Percentiles rank a stretch among this genome's conserved stretches.
phyloP scores from a whole-genome alignment of 345 rosid genomes.

The Mercurialis annua region DNA sequence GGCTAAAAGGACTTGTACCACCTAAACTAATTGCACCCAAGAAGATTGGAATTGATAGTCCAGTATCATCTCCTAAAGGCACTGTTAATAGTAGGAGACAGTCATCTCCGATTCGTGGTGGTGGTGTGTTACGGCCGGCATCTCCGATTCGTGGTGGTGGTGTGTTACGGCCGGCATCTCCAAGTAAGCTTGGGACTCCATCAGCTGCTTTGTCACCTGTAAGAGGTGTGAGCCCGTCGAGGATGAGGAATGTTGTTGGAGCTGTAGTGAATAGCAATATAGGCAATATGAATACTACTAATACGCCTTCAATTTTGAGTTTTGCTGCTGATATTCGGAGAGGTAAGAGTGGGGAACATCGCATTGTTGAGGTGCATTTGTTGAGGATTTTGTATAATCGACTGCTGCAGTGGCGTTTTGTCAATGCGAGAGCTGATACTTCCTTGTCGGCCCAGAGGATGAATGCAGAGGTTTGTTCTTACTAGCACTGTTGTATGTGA shows the following conservation, averaged over 20 bases:
- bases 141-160: conserved; percentile 66
- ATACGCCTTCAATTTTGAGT: conserved; percentile 63
- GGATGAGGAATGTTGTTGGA: conserved; percentile 45
- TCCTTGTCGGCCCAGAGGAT: conserved; percentile 50
- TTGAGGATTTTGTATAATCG: conserved; percentile 69
- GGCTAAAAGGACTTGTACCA: conserved; percentile 31
- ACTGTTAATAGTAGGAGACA: conserved; percentile 45
- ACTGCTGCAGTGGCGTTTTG: conserved; percentile 79
- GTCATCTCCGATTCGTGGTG: conserved; percentile 55
- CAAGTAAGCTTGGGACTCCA: conserved; percentile 48
- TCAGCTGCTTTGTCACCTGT: conserved; percentile 49
- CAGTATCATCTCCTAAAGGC: conserved; percentile 55
- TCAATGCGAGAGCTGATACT: conserved; percentile 70
- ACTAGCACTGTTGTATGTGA: not conserved
- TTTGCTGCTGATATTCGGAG: conserved; percentile 81
- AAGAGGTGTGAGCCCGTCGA: conserved; percentile 65
- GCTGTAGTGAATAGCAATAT: conserved; percentile 35
- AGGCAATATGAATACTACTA: conserved; percentile 19
- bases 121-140: conserved; percentile 46
- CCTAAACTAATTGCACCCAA: conserved; percentile 41
- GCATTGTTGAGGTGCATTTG: conserved; percentile 59
- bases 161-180: conserved; percentile 57
- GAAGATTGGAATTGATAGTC: conserved; percentile 49
- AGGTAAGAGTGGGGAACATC: conserved; percentile 62
- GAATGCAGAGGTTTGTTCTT: conserved; percentile 63